phyloP scores from a whole-genome alignment of 1,284 basidiomycete genomes.

The Ceratobasidium sp. region DNA sequence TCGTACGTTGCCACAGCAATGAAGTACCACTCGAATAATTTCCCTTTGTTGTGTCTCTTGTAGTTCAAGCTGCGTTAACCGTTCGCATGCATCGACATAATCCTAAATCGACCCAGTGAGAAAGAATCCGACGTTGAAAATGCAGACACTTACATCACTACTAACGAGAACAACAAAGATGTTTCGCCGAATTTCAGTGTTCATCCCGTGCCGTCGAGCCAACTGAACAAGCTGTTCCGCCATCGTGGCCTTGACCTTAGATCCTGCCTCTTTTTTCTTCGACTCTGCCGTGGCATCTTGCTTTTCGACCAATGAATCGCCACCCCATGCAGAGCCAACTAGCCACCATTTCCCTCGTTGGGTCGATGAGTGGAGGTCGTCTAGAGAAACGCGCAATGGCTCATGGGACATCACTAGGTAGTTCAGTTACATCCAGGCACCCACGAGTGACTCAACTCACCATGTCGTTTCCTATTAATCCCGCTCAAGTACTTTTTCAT shows the following conservation, averaged over 20 bases:
- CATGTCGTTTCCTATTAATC: slow-evolving; percentile 78
- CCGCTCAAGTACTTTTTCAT: slow-evolving; percentile 86
- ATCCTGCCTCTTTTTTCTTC: slow-evolving; percentile 48
- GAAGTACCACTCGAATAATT: slow-evolving; percentile 89
- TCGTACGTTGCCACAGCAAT: slow-evolving; percentile 90
- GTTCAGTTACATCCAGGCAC: background rate
- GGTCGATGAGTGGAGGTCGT: slow-evolving; percentile 86
- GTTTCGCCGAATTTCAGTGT: slow-evolving; percentile 91
- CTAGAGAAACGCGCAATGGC: slow-evolving; percentile 81
- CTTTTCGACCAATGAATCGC: slow-evolving; percentile 84
- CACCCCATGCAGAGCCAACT: slow-evolving; percentile 95
- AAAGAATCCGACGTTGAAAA: background rate
- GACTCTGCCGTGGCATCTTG: slow-evolving; percentile 54
- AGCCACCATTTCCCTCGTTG: slow-evolving; percentile 99
- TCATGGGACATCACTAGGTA: slow-evolving; percentile 79
- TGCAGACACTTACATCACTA: slow-evolving; percentile 73
- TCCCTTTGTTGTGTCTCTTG: slow-evolving; percentile 94
- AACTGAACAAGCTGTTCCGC: slow-evolving; percentile 75
- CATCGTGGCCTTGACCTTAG: slow-evolving; percentile 51
- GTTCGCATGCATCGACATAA: slow-evolving; percentile 91
- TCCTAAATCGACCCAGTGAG: slow-evolving; percentile 65
- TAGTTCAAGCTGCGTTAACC: slow-evolving; percentile 82
- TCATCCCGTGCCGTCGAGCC: slow-evolving; percentile 96
- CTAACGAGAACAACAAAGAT: slow-evolving; percentile 96
- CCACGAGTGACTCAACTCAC: slow-evolving; percentile 59